These are phyloP conservation scores for Cutaneotrichosporon sp. DNA, from an alignment of 1,284 basidiomycete species.

Conservation along the genomic window DNA sequence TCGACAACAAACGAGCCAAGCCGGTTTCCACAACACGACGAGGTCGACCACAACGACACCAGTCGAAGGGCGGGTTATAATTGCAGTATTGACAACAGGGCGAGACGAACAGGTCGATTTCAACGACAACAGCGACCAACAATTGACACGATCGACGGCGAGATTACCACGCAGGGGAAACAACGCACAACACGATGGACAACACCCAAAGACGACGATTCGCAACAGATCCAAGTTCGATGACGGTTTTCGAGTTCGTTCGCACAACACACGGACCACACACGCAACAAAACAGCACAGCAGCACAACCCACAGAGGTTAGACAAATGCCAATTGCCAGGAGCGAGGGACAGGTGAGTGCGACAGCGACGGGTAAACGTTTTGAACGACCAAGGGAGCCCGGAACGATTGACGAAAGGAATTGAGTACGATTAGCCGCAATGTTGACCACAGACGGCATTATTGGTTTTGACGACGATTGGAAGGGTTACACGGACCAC, in stretches of 20 bases:
- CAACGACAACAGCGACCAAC: not conserved
- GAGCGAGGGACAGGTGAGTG: not conserved
- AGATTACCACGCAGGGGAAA: not conserved
- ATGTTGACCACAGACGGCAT: too few relatives aligned
- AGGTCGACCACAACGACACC: not conserved
- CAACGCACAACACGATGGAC: not conserved
- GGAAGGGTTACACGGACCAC: too few relatives aligned
- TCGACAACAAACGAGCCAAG: not conserved
- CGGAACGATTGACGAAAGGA: not conserved
- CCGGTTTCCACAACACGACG: not conserved
- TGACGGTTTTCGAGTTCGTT: too few relatives aligned
- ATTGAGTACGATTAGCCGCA: not conserved
- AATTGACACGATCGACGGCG: too few relatives aligned
- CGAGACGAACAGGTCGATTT: not conserved
- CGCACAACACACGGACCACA: not conserved
- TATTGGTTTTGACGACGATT: not conserved
- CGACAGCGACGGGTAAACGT: not conserved
- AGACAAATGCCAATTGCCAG: not conserved
- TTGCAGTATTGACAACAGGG: not conserved
- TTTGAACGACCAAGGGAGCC: not conserved
- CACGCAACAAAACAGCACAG: slow-evolving; percentile 4
- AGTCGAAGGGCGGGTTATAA: too few relatives aligned
- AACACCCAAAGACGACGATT: not conserved
- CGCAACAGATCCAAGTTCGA: not conserved
- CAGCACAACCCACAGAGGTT: slow-evolving; percentile 3